A percentile compares a stretch with the other conserved stretches of the same genome.
Evolutionary conservation across 768 basidiomycete species (phyloP).

Genomic region (Hygrocybe punicea): DNA sequence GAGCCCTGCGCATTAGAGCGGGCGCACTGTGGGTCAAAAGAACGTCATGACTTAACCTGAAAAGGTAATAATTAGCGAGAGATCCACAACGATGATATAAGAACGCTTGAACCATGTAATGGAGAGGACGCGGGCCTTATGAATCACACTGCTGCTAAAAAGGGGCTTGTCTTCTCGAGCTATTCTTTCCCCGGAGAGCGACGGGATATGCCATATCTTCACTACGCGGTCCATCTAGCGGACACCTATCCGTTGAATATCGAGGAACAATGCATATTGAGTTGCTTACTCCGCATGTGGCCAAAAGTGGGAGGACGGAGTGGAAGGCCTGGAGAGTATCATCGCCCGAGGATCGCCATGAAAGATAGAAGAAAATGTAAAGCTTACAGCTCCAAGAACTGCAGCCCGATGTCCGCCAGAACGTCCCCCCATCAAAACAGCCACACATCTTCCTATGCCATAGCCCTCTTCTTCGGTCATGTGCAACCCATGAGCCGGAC

Average conservation of each 20-base stretch:
- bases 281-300: slow-evolving; percentile 68
- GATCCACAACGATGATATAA: background rate
- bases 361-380: slow-evolving; percentile 4
- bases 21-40: slow-evolving; percentile 54
- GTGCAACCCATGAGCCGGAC: slow-evolving; percentile 67
- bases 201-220: slow-evolving; percentile 69
- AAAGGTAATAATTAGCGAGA: slow-evolving; percentile 3
- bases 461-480: slow-evolving; percentile 57
- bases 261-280: slow-evolving; percentile 4
- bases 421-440: slow-evolving; percentile 63
- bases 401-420: slow-evolving; percentile 73
- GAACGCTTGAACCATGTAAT: slow-evolving; percentile 51
- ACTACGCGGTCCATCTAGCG: slow-evolving; percentile 65
- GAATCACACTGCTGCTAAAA: slow-evolving; percentile 64
- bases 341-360: background rate
- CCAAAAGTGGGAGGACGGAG: slow-evolving; percentile 57
- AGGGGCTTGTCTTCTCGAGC: slow-evolving; percentile 72
- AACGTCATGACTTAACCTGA: slow-evolving; percentile 57
- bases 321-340: slow-evolving; percentile 58
- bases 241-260: background rate
- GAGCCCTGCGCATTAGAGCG: slow-evolving; percentile 40
- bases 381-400: slow-evolving; percentile 59
- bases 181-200: slow-evolving; percentile 34
- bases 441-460: slow-evolving; percentile 61
- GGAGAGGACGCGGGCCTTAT: slow-evolving; percentile 61